A percentile compares a stretch with the other conserved stretches of the same genome.
Evolutionary conservation across 306 rosid genomes (phyloP).

Genomic region (Cicer cuneatum): DNA sequence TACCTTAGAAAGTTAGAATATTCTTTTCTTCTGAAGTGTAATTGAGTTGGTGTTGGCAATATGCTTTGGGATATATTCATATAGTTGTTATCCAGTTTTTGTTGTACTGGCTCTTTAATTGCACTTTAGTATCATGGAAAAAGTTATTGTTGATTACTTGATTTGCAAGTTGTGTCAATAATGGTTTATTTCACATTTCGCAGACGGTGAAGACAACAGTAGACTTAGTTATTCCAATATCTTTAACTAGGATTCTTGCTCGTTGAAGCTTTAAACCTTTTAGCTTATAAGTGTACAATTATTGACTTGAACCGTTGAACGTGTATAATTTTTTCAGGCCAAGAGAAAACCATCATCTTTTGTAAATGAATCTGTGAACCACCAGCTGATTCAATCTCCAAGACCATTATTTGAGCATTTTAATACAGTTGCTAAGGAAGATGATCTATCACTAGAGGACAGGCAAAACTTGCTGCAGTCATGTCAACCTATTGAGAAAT

Average conservation of each 20-base stretch:
- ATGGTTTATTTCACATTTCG: conserved; percentile 29
- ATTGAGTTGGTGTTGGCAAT: conserved; percentile 6
- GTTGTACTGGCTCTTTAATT: conserved; percentile 14
- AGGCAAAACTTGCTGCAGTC: conserved; percentile 59
- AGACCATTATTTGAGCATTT: conserved; percentile 60
- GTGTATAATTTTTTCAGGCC: conserved; percentile 58
- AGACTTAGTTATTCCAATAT: conserved; percentile 27
- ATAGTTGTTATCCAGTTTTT: background rate
- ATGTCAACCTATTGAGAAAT: conserved; percentile 76
- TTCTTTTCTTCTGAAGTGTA: conserved; percentile 18
- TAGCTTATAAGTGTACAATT: conserved; percentile 1
- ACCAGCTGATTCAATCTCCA: conserved; percentile 61
- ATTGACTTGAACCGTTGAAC: conserved; percentile 7
- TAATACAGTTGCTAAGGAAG: conserved; percentile 46
- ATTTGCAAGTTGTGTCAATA: conserved; percentile 4
- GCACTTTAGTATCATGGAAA: conserved; percentile 8
- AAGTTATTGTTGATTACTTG: conserved; percentile 29
- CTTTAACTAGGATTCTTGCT: conserved; percentile 38
- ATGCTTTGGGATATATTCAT: conserved; percentile 28
- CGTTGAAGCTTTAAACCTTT: conserved; percentile 10
- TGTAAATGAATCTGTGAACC: conserved; percentile 50
- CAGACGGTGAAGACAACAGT: background rate
- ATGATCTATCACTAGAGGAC: conserved; percentile 54
- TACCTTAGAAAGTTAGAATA: conserved; percentile 17
- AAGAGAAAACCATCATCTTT: conserved; percentile 76